Evolutionary conservation across 2,329 filamentous ascomycete species (phyloP).

Genomic region (Pseudogymnoascus sp.): DNA sequence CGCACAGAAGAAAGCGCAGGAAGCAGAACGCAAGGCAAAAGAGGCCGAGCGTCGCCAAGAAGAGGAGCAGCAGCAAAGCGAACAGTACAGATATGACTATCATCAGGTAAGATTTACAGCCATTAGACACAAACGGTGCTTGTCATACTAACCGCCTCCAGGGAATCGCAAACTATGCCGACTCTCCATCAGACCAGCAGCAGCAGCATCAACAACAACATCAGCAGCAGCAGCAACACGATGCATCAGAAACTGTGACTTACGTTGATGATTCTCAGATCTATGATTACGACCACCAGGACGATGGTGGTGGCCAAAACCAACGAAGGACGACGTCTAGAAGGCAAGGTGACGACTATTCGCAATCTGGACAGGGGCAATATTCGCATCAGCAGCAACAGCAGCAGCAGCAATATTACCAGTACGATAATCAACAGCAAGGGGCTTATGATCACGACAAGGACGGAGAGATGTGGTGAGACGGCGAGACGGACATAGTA

Average conservation of each 20-base stretch:
- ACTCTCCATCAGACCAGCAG: conserved; percentile 17
- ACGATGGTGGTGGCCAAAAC: conserved; percentile 24
- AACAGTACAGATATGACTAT: conserved; percentile 31
- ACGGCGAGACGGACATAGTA: background rate
- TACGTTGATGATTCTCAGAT: conserved; percentile 43
- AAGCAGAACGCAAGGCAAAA: conserved; percentile 44
- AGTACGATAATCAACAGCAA: conserved; percentile 8
- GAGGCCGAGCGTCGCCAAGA: conserved; percentile 32
- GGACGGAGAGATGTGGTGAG: conserved; percentile 4
- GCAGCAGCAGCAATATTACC: conserved; percentile 10
- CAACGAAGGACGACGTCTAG: conserved; percentile 8
- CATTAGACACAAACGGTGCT: background rate
- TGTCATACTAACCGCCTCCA: conserved; percentile 19
- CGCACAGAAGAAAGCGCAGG: conserved; percentile 60
- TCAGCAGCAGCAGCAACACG: conserved; percentile 21
- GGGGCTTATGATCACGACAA: background rate
- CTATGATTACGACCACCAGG: conserved; percentile 40
- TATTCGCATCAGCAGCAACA: conserved; percentile 18
- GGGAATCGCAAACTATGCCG: conserved; percentile 30
- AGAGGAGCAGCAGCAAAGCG: conserved; percentile 24
- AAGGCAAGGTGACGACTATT: conserved; percentile 14
- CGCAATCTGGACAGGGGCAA: conserved; percentile 14
- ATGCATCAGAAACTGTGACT: conserved; percentile 32
- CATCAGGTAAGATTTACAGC: conserved; percentile 25
- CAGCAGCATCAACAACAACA: background rate